Conservation (phyloP, 2,329 filamentous ascomycete genomes). For the Plectosphaerella sp. region DNA sequence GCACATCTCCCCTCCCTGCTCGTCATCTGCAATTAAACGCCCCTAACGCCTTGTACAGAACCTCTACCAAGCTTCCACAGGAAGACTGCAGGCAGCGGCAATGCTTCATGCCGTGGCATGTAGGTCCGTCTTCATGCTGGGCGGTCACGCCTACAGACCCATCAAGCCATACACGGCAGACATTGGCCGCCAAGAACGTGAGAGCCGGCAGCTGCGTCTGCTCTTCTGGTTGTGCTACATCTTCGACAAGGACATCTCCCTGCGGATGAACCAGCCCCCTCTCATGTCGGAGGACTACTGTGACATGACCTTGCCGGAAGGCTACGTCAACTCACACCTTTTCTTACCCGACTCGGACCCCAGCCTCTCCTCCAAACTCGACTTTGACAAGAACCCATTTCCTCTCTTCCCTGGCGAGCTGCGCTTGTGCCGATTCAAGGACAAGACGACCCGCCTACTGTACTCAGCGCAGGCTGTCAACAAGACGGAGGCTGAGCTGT, state of each 20-base stretch:
- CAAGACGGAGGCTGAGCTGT: constrained; percentile 49
- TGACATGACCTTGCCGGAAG: constrained; percentile 43
- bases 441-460: constrained; percentile 39
- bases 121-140: constrained; percentile 43
- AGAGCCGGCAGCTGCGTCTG: constrained; percentile 27
- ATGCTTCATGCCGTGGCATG: constrained; percentile 40
- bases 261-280: constrained; percentile 49
- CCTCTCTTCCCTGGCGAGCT: constrained; percentile 41
- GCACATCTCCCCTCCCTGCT: constrained; percentile 11
- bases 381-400: constrained; percentile 3
- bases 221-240: constrained; percentile 53
- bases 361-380: background rate
- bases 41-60: constrained; percentile 20
- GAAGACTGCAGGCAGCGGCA: constrained; percentile 38
- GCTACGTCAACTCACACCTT: constrained; percentile 1
- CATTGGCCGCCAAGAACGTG: constrained; percentile 12
- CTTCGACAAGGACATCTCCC: constrained; percentile 50
- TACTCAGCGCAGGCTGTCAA: constrained; percentile 43
- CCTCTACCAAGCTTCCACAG: constrained; percentile 37
- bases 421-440: constrained; percentile 45
- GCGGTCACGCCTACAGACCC: constrained; percentile 30
- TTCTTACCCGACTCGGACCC: constrained; percentile 14
- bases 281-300: constrained; percentile 46
- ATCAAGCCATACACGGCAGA: constrained; percentile 1
- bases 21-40: no score